Evolutionary conservation across 2,329 filamentous ascomycete genomes (phyloP), one percentile per base, ranked within the genome.

Genomic region (Colletotrichum sp.): DNA sequence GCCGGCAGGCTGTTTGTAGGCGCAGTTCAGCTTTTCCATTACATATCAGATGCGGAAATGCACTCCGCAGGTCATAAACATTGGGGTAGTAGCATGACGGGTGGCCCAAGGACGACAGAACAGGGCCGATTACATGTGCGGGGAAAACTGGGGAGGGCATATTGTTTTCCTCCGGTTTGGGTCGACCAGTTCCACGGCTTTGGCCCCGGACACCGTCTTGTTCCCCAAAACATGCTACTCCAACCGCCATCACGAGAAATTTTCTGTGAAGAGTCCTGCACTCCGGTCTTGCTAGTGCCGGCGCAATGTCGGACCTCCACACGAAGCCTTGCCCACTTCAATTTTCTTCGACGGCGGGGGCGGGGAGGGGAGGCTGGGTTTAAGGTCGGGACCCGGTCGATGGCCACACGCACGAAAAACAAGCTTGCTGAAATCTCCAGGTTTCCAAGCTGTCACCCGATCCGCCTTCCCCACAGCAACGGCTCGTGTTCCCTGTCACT

Each of bases 281-380:
- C 52, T 28, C 58, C 30, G 24, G 69, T 16, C 43, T 18, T 68
- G n/a, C 48, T 76, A 74, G 74, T 67, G 64, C 26, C 74, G 74
- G 74, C 74, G 57, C 65, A 64, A 73, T 52, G 64, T 73, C 74
- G 74, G 74, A 38, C 74, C 70, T 74, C 74, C 74, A 76, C 73
- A 74, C 61, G 64, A 55, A 52, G 4, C 18, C 58, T n/a, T 30
- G 32, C 52, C 61, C 68, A 74, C 74, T 68, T 32, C 43, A 52
- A n/a, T 18, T 63, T 38, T 52, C 48, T 18, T 63, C 24, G 7
- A 66, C 74, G 26, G 70, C 71, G 70, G 74, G 70, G 70, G 64
- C 55, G 61, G 63, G 64, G 70, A 65, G 21, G 55, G 43, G 43
- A 52, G 43, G 43, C 57, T 48, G 70, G 73, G 70, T 32, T 26